A percentile compares a stretch with the other conserved stretches of the same genome.
phyloP scores from a whole-genome alignment of 768 basidiomycete species.

The Tylopilus balloui region DNA sequence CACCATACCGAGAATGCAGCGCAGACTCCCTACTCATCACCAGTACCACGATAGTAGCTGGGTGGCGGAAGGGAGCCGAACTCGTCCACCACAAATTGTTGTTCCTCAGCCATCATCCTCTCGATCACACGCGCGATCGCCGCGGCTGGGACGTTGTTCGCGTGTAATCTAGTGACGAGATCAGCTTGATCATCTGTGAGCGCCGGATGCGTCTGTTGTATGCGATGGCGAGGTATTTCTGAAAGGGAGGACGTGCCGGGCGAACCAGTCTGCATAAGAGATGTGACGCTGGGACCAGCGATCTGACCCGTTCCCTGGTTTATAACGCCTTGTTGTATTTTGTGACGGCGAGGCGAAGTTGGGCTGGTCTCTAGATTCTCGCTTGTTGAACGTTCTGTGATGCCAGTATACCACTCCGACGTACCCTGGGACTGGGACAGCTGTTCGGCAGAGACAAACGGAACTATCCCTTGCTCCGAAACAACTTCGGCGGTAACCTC shows the following conservation, averaged over 20 bases:
- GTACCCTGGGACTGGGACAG: too few relatives aligned
- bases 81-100: slow-evolving; percentile 3
- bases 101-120: slow-evolving; percentile 18
- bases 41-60: slow-evolving; percentile 7
- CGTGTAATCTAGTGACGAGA: slow-evolving; percentile 13
- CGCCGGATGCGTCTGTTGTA: slow-evolving; percentile 9
- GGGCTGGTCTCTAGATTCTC: neutral
- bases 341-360: neutral
- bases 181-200: slow-evolving; percentile 19
- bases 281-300: neutral
- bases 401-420: neutral
- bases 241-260: neutral
- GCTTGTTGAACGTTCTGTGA: neutral
- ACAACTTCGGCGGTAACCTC: neutral
- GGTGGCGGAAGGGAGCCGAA: slow-evolving; percentile 13
- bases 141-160: slow-evolving; percentile 13
- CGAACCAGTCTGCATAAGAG: neutral
- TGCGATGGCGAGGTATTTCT: slow-evolving; percentile 1
- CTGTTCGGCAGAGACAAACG: slow-evolving; percentile 2
- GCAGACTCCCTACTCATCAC: neutral
- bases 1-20: too few relatives aligned
- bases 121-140: slow-evolving; percentile 20
- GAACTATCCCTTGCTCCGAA: slow-evolving; percentile 2
- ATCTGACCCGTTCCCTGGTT: neutral
- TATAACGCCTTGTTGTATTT: neutral